These are phyloP conservation scores for Chloranthus sessilifolius DNA, from an alignment of 164 flowering plant genomes.

Conservation along the genomic window DNA sequence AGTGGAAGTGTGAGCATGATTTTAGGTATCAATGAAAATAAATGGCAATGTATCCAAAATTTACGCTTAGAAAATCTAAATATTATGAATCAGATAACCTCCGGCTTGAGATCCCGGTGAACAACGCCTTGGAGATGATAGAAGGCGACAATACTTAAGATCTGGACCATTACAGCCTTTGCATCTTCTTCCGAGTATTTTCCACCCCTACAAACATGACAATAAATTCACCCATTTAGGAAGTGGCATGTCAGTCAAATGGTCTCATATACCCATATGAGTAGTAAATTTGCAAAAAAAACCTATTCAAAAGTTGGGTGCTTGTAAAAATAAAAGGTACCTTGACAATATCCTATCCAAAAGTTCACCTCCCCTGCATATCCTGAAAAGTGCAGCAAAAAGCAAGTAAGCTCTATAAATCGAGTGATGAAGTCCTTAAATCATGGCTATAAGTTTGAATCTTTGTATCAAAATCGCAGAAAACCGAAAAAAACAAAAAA, in stretches of 20 bases:
- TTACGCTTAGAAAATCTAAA: too few relatives aligned
- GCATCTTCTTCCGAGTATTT: slow-evolving; percentile 96
- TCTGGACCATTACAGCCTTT: slow-evolving; percentile 82
- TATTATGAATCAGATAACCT: slow-evolving; percentile 48
- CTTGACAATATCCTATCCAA: slow-evolving; percentile 81
- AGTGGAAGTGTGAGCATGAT: too few relatives aligned
- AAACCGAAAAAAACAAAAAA: too few relatives aligned
- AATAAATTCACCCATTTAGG: slow-evolving; percentile 2
- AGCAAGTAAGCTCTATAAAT: neutral
- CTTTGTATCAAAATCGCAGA: too few relatives aligned
- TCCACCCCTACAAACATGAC: slow-evolving; percentile 70
- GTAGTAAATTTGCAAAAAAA: too few relatives aligned
- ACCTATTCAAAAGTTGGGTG: too few relatives aligned
- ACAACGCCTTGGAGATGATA: slow-evolving; percentile 97
- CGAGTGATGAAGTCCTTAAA: too few relatives aligned
- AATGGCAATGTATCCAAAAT: too few relatives aligned
- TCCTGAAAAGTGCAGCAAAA: slow-evolving; percentile 37
- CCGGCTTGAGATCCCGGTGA: slow-evolving; percentile 97
- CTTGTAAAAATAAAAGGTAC: slow-evolving; percentile 26
- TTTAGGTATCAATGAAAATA: too few relatives aligned
- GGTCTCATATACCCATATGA: too few relatives aligned
- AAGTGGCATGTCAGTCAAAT: neutral
- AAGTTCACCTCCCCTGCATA: slow-evolving; percentile 90
- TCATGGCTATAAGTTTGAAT: too few relatives aligned
- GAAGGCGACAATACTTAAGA: slow-evolving; percentile 61